A percentile compares a stretch with the other conserved stretches of the same genome.
These are phyloP conservation scores for Rauvolfia tetraphylla DNA, from an alignment of 257 asterid species.

Conservation along the genomic window DNA sequence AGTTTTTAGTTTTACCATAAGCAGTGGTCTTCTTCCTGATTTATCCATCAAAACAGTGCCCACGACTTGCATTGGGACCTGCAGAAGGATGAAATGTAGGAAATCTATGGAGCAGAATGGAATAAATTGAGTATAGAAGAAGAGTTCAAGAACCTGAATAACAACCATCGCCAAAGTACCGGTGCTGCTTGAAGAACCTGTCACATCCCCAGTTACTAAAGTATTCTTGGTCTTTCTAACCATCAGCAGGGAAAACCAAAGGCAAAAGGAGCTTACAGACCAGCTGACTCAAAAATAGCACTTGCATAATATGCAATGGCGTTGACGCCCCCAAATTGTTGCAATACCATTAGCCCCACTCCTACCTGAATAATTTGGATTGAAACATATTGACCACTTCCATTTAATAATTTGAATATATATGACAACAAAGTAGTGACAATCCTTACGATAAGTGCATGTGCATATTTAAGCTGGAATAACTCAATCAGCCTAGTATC, in stretches of 20 bases:
- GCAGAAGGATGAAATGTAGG: slow-evolving; percentile 20
- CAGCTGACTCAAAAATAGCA: slow-evolving; percentile 76
- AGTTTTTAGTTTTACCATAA: slow-evolving; percentile 43
- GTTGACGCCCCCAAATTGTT: slow-evolving; percentile 86
- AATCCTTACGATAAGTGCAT: slow-evolving; percentile 56
- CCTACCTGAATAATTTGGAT: slow-evolving; percentile 55
- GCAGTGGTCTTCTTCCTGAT: slow-evolving; percentile 77
- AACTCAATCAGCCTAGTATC: slow-evolving; percentile 59
- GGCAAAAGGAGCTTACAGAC: slow-evolving; percentile 29
- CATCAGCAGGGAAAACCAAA: slow-evolving; percentile 5
- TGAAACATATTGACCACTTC: background rate
- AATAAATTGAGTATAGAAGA: background rate
- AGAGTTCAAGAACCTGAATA: slow-evolving; percentile 51
- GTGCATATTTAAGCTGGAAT: slow-evolving; percentile 74
- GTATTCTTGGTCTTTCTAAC: too few relatives aligned
- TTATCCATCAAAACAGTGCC: slow-evolving; percentile 78
- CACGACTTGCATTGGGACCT: slow-evolving; percentile 75
- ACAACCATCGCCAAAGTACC: slow-evolving; percentile 84
- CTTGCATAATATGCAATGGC: slow-evolving; percentile 89
- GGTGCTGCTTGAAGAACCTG: slow-evolving; percentile 66
- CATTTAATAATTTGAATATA: slow-evolving; percentile 4
- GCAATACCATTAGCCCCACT: slow-evolving; percentile 89
- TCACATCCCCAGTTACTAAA: too few relatives aligned
- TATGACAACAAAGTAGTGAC: slow-evolving; percentile 1
- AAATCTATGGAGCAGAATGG: background rate